phyloP scores from a whole-genome alignment of 129 eudicot species.

The Chrysanthemum makinoi region DNA sequence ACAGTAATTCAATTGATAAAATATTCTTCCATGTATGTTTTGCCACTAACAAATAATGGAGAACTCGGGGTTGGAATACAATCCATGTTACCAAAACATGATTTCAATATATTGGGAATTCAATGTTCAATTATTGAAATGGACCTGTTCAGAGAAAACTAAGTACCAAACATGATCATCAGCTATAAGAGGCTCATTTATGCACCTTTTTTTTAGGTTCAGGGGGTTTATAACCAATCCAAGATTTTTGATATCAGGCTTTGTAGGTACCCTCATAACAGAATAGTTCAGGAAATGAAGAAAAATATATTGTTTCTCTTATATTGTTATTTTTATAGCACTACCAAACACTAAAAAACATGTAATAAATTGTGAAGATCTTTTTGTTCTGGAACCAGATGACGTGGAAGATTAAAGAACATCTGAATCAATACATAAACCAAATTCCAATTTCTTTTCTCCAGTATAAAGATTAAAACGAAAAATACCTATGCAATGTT shows the following conservation, averaged over 20 bases:
- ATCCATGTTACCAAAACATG: neutral
- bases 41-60: neutral
- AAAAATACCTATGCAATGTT: slow-evolving; percentile 39
- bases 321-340: no score
- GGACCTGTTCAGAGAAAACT: neutral
- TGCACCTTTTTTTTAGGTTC: neutral
- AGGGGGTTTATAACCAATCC: neutral
- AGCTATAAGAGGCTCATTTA: neutral
- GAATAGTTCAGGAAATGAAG: neutral
- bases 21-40: neutral
- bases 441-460: neutral
- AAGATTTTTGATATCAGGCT: neutral
- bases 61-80: neutral
- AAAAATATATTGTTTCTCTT: no score
- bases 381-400: neutral
- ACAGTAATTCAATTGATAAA: neutral
- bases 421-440: neutral
- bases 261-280: neutral
- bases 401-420: neutral
- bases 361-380: no score
- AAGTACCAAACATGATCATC: neutral
- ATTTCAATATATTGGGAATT: neutral
- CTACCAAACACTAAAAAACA: no score
- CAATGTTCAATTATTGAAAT: neutral
- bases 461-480: neutral